Base-by-base conservation (phyloP, 2,329 filamentous ascomycete genomes). In the Exophiala viscosa region DNA sequence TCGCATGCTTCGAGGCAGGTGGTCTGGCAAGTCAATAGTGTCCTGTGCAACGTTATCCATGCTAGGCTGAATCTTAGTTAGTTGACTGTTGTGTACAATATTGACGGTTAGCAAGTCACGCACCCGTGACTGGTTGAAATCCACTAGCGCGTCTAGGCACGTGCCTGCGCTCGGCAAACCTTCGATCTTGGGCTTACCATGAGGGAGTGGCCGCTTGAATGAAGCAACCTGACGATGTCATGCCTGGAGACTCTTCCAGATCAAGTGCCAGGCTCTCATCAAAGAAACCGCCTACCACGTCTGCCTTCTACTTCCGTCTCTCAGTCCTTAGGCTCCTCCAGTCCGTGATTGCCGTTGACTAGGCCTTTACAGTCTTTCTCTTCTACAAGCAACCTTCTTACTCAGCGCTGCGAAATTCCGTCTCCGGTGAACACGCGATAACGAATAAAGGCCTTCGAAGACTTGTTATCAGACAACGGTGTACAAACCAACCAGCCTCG, bases 391-490 rank as follows among this genome's bases (percentile, higher is more conserved):
- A 15, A 15, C 10, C 14, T 20, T 48, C 5, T 17, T 8, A 23
- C 23, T 45, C n/a, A 35, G 43, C 17, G 18, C 20, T 14, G 17
- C 39, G 28, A 28, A 46, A 8, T 41, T 20, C 32, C 20, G 6
- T 13, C 23, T 45, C 47, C 44, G 48, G 34, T 50, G 45, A 23
- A 39, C 39, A 56, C 50, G 54, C 54, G 55, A 57, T 55, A 60
- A 40, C 48, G 41, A 50, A 52, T 45, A 35, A 40, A 36, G 18
- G 28, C 28, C 15, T 35, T 45, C 44, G 46, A 53, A 36, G 33
- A n/a, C 36, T 42, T 45, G 35, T 33, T 55, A 48, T 44, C 50
- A 46, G 52, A 31, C 32, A 47, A 17, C 34, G 15, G 20, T 35
- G 15, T 53, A 47, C 57, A 51, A 60, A 45, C 41, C 36, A 34